Conservation (phyloP, 2,329 filamentous ascomycete species). For the Penicillium sp. region DNA sequence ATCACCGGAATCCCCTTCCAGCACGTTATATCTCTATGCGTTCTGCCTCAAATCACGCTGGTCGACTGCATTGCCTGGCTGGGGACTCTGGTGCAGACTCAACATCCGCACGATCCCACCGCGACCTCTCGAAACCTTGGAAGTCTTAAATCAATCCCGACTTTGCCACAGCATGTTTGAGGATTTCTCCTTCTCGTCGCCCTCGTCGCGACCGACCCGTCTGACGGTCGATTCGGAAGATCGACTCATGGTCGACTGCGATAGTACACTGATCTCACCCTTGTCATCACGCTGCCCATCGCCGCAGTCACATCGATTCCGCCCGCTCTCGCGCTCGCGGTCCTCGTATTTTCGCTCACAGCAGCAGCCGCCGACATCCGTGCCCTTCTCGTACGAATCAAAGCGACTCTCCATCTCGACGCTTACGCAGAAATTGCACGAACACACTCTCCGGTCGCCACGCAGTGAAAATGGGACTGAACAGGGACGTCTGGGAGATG, state of each 20-base stretch:
- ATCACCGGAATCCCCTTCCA: slow-evolving; percentile 1
- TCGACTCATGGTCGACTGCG: slow-evolving; percentile 36
- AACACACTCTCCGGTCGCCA: slow-evolving; percentile 37
- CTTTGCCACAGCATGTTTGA: slow-evolving; percentile 37
- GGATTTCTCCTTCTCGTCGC: slow-evolving; percentile 43
- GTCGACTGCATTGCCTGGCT: slow-evolving; percentile 7
- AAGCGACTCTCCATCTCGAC: slow-evolving; percentile 42
- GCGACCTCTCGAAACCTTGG: not conserved
- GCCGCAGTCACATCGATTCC: slow-evolving; percentile 37
- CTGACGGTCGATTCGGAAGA: slow-evolving; percentile 34
- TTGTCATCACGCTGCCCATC: slow-evolving; percentile 44
- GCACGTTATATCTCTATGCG: slow-evolving; percentile 6
- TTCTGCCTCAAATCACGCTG: slow-evolving; percentile 1
- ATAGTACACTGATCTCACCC: slow-evolving; percentile 40
- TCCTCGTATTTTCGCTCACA: slow-evolving; percentile 36
- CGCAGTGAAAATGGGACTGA: slow-evolving; percentile 12
- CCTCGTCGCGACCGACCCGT: slow-evolving; percentile 32
- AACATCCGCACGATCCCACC: slow-evolving; percentile 5
- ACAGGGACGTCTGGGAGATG: slow-evolving; percentile 10
- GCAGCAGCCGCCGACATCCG: slow-evolving; percentile 43
- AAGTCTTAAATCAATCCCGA: not conserved
- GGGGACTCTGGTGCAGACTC: slow-evolving; percentile 12
- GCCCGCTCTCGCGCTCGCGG: slow-evolving; percentile 31
- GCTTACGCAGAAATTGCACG: slow-evolving; percentile 41
- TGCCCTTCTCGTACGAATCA: slow-evolving; percentile 42